Evolutionary conservation across 31 red algal species (phyloP), one percentile per base, ranked within the genome.

Genomic region (Asparagopsis taxiformis): DNA sequence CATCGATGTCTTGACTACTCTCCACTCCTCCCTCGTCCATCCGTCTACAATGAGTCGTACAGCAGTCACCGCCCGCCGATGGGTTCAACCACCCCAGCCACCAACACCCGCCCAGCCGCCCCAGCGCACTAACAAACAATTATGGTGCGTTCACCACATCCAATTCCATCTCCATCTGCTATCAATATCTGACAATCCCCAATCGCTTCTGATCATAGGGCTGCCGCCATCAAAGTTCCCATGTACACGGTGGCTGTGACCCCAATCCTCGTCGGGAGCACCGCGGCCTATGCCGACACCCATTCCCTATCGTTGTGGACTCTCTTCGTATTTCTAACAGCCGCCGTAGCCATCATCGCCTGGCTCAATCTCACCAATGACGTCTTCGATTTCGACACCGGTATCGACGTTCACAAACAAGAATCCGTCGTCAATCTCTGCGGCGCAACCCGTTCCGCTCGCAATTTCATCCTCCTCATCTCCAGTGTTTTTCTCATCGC

Each of bases 321-420:
- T 0, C 34, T 79, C 7, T 28, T 67, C 13, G 36, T 21, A 4
- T 49, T 80, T 48, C 54, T 81, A 16, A 29, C 26, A 13, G 59
- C 89, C 24, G 80, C 79, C 15, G 49, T 93, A 8, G 26, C 60
- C 3, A 68, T 85, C 22, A 80, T 93, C 29, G 81, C 72, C 28
- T 93, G 89, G 89, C 81, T 85, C 11, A 93, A 93, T 49, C 34
- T 85, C 7, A 75, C 72, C 16, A 93, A 93, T 46, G 89, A 93
- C 55, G 89, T 84, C 17, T 93, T 85, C 44, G 89, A 93, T 34
- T 83, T 56, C 31, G 81, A 77, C 37, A 79, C 80, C 25, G 73
- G 80, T n/a, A 77, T 93, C 31, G 89, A 93, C 63, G 29, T 17
- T 41, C 49, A 93, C 62, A 93, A 93, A 65, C 48, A 39, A 44